Evolutionary conservation across 148 eudicot species (phyloP), one percentile per base, ranked within the genome.

Genomic region (Persicaria maculosa): DNA sequence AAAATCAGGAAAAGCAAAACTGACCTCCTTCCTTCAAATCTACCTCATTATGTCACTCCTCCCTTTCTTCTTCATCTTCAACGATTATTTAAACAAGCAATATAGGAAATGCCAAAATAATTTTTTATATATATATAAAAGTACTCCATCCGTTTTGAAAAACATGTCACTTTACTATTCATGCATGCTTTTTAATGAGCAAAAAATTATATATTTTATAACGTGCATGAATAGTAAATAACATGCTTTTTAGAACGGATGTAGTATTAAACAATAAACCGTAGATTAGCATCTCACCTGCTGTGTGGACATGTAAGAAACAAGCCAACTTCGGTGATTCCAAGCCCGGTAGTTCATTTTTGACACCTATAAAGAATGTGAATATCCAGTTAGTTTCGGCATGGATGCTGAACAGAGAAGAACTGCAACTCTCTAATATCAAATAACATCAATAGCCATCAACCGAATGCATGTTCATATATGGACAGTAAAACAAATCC

Each of bases 291-390:
- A 78, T 73, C 77, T 83, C 40, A 90, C 98, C 90, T 91, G 92
- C 72, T 70, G 81, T 59, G 79, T 59, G 31, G 87, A 77, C 97
- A 91, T 93, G 80, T 85, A 88, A 58, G 91, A 77, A 74, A 86
- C 93, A 48, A 91, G 79, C 95, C 97, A 88, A 77, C 88, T 88
- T 14, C 94, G 88, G 68, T 93, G 94, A 75, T 88, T 86, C 98
- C 98, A 93, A 54, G 97, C 94, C 67, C 97, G 97, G 69, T 93
- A 93, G 75, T 93, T 93, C 97, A 93, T 93, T 79, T 93, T 93
- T 52, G 90, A 89, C 55, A 84, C 89, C 98, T 93, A 85, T 80
- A 83, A 68, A 61, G 80, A 53, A 70, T 25, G 74, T 59, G 16
- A 31, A 25, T 52, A 72, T 70, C 64, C 11, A 10, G 43, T 25